phyloP scores from a whole-genome alignment of 192 early-diverging fungal genomes.

The Cetraspora pellucida region DNA sequence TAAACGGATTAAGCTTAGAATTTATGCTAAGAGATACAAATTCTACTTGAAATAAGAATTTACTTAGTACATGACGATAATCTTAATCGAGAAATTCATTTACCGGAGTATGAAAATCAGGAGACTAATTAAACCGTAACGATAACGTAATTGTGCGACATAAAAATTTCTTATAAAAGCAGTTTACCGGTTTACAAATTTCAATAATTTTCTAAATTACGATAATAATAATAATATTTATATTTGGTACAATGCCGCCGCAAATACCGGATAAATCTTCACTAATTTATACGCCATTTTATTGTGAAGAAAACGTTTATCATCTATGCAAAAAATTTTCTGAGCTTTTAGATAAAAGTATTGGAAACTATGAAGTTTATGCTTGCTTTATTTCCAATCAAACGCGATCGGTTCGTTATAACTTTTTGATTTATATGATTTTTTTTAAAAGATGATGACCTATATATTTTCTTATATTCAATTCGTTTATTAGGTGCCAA shows the following conservation, averaged over 20 bases:
- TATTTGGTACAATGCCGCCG: background rate
- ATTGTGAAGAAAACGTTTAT: constrained; percentile 34
- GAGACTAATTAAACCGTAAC: too few species aligned
- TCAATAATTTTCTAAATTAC: too few species aligned
- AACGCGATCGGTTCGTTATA: background rate
- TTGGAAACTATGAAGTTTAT: background rate
- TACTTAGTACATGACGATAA: too few species aligned
- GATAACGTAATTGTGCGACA: too few species aligned
- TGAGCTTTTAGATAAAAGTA: background rate
- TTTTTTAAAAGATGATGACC: background rate
- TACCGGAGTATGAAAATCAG: too few species aligned
- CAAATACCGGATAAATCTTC: background rate
- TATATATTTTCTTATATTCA: background rate
- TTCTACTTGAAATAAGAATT: too few species aligned
- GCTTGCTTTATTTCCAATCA: constrained; percentile 29
- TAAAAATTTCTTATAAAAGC: too few species aligned
- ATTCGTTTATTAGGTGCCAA: background rate
- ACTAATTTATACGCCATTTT: constrained; percentile 8
- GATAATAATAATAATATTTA: too few species aligned
- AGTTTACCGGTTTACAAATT: too few species aligned
- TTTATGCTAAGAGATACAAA: too few species aligned
- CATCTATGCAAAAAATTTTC: constrained; percentile 11
- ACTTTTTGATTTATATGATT: background rate
- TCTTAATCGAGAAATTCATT: too few species aligned
- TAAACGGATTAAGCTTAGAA: too few species aligned